Percentiles rank a stretch among this genome's conserved stretches.
phyloP scores from a whole-genome alignment of 192 early-diverging fungal genomes.

The Entomortierella beljakovae region DNA sequence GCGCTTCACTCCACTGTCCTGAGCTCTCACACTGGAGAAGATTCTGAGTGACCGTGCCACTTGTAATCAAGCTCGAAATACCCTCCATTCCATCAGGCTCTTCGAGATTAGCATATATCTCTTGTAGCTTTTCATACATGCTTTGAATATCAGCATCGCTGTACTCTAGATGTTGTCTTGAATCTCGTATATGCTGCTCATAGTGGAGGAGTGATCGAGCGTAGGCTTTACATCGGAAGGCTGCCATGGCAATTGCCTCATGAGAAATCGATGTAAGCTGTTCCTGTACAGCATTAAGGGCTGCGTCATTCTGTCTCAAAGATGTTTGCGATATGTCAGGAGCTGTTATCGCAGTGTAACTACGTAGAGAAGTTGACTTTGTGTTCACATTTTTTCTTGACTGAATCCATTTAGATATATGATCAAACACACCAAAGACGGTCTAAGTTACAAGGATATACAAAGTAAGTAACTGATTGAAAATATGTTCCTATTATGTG shows the following conservation, averaged over 20 bases:
- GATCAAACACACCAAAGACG: conserved; percentile 44
- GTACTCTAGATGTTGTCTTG: conserved; percentile 19
- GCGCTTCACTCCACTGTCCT: conserved; percentile 74
- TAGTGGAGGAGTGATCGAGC: conserved; percentile 77
- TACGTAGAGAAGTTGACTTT: conserved; percentile 18
- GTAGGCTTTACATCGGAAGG: conserved; percentile 70
- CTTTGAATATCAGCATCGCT: conserved; percentile 17
- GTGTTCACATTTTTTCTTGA: conserved; percentile 17
- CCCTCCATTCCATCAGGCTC: conserved; percentile 81
- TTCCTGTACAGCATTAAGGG: conserved; percentile 45
- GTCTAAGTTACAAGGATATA: no score
- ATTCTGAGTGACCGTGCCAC: conserved; percentile 70
- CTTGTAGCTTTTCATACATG: conserved; percentile 64
- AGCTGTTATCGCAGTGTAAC: conserved; percentile 11
- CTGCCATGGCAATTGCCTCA: conserved; percentile 68
- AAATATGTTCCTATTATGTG: neutral
- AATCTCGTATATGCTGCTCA: conserved; percentile 70
- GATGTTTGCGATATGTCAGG: conserved; percentile 26
- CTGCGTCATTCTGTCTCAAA: neutral
- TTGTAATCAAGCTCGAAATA: conserved; percentile 62
- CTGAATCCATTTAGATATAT: conserved; percentile 61
- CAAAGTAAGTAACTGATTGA: no score
- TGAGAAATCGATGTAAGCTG: conserved; percentile 73
- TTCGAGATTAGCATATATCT: conserved; percentile 74
- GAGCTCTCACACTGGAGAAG: conserved; percentile 71